phyloP scores from a whole-genome alignment of 1,284 basidiomycete species.

The Naganishia cerealis region DNA sequence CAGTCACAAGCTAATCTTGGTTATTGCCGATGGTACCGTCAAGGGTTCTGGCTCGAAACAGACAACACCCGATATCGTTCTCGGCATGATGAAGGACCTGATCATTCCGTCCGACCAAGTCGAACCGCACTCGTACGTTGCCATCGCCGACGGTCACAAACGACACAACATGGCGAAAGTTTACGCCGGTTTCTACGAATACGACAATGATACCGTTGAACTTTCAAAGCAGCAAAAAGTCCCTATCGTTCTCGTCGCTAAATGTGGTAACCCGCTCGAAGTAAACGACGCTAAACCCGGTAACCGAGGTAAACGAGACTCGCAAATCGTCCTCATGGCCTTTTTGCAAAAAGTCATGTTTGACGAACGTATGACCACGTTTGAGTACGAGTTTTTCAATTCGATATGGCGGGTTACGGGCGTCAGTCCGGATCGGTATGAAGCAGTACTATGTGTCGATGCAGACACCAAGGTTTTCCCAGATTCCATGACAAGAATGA shows the following conservation, averaged over 20 bases:
- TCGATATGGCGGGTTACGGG: conserved; percentile 91
- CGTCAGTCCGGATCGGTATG: conserved; percentile 93
- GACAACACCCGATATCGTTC: conserved; percentile 89
- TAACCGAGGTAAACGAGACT: conserved; percentile 97
- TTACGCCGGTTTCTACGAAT: conserved; percentile 94
- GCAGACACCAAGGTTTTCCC: conserved; percentile 98
- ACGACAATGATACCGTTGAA: conserved; percentile 90
- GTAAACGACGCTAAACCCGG: conserved; percentile 87
- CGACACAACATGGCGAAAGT: conserved; percentile 99
- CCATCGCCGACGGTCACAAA: conserved; percentile 98
- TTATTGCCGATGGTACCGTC: conserved; percentile 98
- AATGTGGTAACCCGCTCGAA: conserved; percentile 88
- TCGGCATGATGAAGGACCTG: conserved; percentile 97
- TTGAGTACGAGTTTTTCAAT: conserved; percentile 99
- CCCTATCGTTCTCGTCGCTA: conserved; percentile 91
- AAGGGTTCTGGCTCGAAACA: conserved; percentile 85
- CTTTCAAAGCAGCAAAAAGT: conserved; percentile 93
- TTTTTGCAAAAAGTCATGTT: conserved; percentile 99
- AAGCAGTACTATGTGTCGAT: conserved; percentile 94
- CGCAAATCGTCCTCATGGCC: conserved; percentile 94
- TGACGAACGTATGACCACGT: conserved; percentile 98
- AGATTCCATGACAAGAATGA: conserved; percentile 86
- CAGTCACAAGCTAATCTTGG: conserved; percentile 90
- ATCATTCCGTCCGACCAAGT: conserved; percentile 80
- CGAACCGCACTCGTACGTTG: conserved; percentile 92